A percentile compares a stretch with the other conserved stretches of the same genome.
Evolutionary conservation across 208 protist species (phyloP).

Genomic region (Crithidia thermophila): DNA sequence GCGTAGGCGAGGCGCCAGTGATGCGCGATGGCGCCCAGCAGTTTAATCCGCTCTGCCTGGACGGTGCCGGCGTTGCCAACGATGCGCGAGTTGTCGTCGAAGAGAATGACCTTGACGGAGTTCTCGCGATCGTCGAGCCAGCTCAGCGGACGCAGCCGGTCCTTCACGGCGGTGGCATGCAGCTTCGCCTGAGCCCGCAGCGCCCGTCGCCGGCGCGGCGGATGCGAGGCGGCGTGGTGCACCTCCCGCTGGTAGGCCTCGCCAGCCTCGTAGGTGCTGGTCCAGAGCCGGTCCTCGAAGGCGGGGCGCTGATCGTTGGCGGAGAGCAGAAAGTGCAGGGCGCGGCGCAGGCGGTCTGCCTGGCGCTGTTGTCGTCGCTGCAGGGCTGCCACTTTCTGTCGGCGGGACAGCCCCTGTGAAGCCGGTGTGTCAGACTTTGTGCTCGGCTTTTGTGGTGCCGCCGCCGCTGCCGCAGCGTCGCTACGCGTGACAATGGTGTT

Average conservation of each 20-base stretch:
- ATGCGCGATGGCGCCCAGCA: constrained; percentile 19
- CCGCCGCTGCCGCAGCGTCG: background rate
- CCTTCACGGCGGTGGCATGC: background rate
- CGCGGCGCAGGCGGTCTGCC: constrained; percentile 21
- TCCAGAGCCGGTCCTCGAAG: constrained; percentile 28
- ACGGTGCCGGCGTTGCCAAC: constrained; percentile 23
- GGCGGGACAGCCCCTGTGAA: too few relatives aligned
- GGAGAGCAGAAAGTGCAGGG: constrained; percentile 35
- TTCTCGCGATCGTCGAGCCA: constrained; percentile 27
- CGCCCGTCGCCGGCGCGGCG: background rate
- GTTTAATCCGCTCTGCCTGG: constrained; percentile 26
- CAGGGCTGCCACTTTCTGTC: background rate
- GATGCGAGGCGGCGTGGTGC: too few relatives aligned
- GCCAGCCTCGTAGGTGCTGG: constrained; percentile 20
- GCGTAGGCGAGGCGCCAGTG: constrained; percentile 35
- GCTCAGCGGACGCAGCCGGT: constrained; percentile 25
- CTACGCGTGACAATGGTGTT: constrained; percentile 3
- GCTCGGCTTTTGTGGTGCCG: too few relatives aligned
- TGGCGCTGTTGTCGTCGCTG: constrained; percentile 2
- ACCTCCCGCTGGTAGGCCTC: constrained; percentile 7
- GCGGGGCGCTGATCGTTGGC: background rate
- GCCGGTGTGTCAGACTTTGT: too few relatives aligned
- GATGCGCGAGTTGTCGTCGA: constrained; percentile 31
- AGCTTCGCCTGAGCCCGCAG: background rate
- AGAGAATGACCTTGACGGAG: constrained; percentile 32